Evolutionary conservation across 495 filamentous ascomycete genomes (phyloP), one percentile per base, ranked within the genome.

Genomic region (Mycothermus thermophilus): DNA sequence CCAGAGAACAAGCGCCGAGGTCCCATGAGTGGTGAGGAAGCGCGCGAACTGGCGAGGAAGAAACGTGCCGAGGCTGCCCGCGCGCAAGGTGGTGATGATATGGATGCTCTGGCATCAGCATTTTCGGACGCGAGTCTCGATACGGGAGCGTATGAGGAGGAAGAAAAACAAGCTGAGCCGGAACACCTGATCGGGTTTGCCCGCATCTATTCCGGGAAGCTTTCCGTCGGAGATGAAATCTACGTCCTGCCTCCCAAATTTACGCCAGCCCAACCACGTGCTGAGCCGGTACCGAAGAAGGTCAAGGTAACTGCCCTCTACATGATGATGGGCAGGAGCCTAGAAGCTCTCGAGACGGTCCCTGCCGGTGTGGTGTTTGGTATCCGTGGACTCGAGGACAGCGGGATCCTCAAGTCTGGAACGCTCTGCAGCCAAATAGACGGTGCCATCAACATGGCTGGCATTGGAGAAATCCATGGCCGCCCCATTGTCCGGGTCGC

Each of bases 111-210:
- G 0, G 30, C 47, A 2, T 38, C 46, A 13, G 57, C 60, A 3
- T 50, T 62, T 4, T 50, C 52, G 0, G 50, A 42, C 25, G 48
- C 59, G 20, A 41, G 47, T 7, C 46, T 90, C 19, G 66, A 70
- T 9, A 64, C 57, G 30, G 51, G 62, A 5, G 52, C 49, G 0
- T 58, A 81, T 2, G 69, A 77, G 9, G 34, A 34, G 0, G 68
- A 68, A 11, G 67, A 77, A 30, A 71, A 72, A 35, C 54, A 64
- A 26, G 63, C 66, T 11, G 83, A 92, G 32, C 69, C 71, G 1
- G 92, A 97, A 42, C 83, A 85, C 48, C 67, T 99, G 1, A 85
- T 99, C 50, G 90, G 90, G 0, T 99, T 99, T 50, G 86, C 90
- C 8, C 71, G 90, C 26, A 74, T 95, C 18, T 93, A 86, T 52